Conservation (phyloP, 148 eudicot genomes). For the Spergularia bocconei region DNA sequence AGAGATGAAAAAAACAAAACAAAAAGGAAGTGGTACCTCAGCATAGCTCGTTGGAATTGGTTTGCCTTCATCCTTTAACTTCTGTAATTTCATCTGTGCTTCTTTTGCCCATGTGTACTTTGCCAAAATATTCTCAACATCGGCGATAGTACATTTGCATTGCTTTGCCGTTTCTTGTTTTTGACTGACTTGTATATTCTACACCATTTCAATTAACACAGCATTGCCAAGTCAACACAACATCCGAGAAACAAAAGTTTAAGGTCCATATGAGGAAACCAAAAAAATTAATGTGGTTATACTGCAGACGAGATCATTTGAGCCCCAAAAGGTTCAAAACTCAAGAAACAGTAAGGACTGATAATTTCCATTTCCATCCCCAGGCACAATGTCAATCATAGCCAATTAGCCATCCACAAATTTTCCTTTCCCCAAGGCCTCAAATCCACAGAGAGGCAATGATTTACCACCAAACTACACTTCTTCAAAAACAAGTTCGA, state of each 20-base stretch:
- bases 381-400: neutral
- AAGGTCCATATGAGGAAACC: neutral
- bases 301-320: neutral
- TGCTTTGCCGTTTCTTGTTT: conserved; percentile 86
- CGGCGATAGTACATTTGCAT: conserved; percentile 66
- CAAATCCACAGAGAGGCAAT: neutral
- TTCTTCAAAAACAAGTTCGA: neutral
- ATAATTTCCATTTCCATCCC: neutral
- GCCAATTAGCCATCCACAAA: neutral
- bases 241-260: neutral
- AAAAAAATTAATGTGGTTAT: neutral
- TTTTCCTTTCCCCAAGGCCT: neutral
- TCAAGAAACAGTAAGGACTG: neutral
- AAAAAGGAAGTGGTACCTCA: conserved; percentile 48
- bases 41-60: conserved; percentile 71
- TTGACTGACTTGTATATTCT: conserved; percentile 70
- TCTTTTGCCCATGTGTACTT: conserved; percentile 82
- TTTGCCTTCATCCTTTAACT: conserved; percentile 83
- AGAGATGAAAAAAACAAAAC: neutral
- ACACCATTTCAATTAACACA: conserved; percentile 28
- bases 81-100: conserved; percentile 67
- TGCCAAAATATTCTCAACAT: conserved; percentile 60
- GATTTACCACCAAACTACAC: neutral
- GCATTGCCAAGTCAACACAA: conserved; percentile 19
- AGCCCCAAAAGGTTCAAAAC: neutral